Base-by-base conservation (phyloP, 352 stramenopile genomes). In the Blastocystis sp. region DNA sequence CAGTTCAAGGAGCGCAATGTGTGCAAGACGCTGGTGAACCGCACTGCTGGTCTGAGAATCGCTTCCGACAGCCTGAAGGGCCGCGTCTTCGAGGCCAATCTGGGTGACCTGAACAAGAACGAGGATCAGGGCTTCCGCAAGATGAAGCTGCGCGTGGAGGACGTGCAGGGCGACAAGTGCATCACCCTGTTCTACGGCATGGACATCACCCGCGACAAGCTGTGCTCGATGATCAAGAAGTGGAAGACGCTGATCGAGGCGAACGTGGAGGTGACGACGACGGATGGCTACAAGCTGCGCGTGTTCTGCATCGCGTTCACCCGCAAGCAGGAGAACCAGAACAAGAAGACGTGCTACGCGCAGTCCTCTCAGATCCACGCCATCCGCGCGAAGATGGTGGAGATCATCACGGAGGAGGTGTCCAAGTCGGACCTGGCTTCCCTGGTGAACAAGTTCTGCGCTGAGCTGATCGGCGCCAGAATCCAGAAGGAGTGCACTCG, bases 241-340 rank as follows among this genome's bases (percentile, higher is more conserved):
- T 98, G 97, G 95, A 98, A 99, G 92, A 98, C 95, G 71, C 94
- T 99, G 70, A 99, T 99, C 89, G 97, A 99, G 91, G 96, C 93
- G 28, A 97, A 97, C 90, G 96, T 99, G 65, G 97, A 99, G 90
- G 96, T 98, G 67, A 96, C 96, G 91, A 99, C 97, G 88, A 99
- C 96, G 70, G 97, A 99, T 90, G 96, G 96, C 90, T 99, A 99
- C 94, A 93, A 96, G 62, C 94, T 99, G 70, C 95, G 97, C 90
- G 92, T 99, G 86, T 99, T 99, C 92, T 98, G 94, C 93, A 99
- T 99, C 91, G 96, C 94, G 76, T 99, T 99, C 94, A 99, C 97
- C 66, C 52, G 98, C 92, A 97, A 97, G 89, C 94, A 97, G 90
- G 94, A 95, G 52, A 98, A 98, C 92, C 96, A 99, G 93, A 95